Evolutionary conservation across 495 filamentous ascomycete genomes (phyloP), one percentile per base, ranked within the genome.

Genomic region (Aspergillus sclerotioniger): DNA sequence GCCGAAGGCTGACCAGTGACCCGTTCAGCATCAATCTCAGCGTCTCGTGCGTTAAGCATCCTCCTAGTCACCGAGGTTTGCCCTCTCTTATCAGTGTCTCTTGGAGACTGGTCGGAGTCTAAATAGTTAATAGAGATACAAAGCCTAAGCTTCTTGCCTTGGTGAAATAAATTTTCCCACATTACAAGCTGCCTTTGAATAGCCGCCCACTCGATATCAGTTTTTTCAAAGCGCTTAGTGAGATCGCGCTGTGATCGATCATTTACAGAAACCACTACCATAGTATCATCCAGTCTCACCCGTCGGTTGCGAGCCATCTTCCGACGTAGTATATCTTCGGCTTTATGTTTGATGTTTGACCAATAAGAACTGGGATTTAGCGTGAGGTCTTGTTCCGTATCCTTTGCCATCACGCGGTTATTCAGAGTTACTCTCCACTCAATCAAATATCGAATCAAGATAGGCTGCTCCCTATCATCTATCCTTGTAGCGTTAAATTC

Each of bases 371-470:
- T 49, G n/a, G 54, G 47, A 13, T 41, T 20, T 13, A 67, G 44
- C 16, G 59, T 65, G 20, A 72, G 46, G 51, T 67, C 67, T 61
- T 64, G 56, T 61, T 73, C 62, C 10, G 63, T 69, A 41, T 71
- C 63, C 39, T 64, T 70, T 53, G 61, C 51, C 54, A 65, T 43
- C 25, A 56, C 47, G 54, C 63, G 58, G 33, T 58, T 53, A 62
- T 71, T 71, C 29, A 73, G 43, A 17, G 53, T 54, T 21, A 73
- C 47, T 52, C 65, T 71, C 66, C 61, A 73, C 51, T 73, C 61
- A 33, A 71, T 65, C 16, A 55, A 55, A 60, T 67, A 73, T 33
- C 31, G 31, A 10, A 33, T 10, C 10, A 33, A 6, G 6, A 33
- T 6, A 33, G 6, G 10, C 6, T 33, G 10, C 10, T 33, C 31